A percentile compares a stretch with the other conserved stretches of the same genome.
Evolutionary conservation across 352 stramenopile genomes (phyloP).

Genomic region (Phytophthora cajani): DNA sequence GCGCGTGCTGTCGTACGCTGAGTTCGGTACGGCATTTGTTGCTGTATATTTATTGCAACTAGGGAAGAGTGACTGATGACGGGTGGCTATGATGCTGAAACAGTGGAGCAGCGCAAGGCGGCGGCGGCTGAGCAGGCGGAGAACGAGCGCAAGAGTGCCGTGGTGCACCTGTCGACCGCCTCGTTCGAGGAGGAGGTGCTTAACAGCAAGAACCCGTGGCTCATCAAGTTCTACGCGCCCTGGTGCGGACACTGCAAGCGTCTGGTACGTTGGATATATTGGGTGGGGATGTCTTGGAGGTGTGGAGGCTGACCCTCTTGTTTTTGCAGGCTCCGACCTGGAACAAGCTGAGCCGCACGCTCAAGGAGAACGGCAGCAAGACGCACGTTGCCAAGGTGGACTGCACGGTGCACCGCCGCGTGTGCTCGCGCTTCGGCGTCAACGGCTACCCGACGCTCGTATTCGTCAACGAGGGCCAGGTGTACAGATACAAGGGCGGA

Average conservation of each 20-base stretch:
- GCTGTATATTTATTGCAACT: not conserved
- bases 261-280: conserved; percentile 48
- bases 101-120: conserved; percentile 41
- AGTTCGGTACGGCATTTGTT: conserved; percentile 40
- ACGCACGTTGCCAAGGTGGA: conserved; percentile 73
- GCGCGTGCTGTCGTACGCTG: conserved; percentile 53
- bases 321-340: conserved; percentile 51
- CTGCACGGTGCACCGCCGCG: conserved; percentile 80
- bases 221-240: conserved; percentile 87
- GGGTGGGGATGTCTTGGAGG: not conserved
- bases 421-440: conserved; percentile 86
- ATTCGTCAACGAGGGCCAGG: conserved; percentile 71
- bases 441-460: conserved; percentile 83
- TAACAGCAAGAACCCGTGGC: conserved; percentile 62
- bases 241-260: conserved; percentile 87
- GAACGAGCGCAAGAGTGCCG: conserved; percentile 56
- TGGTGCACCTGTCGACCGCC: conserved; percentile 59
- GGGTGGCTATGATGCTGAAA: not conserved
- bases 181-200: conserved; percentile 72
- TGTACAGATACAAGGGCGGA: conserved; percentile 82
- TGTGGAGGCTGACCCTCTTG: not conserved
- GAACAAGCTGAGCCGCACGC: conserved; percentile 77
- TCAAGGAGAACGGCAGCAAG: conserved; percentile 67
- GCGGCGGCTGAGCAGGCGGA: conserved; percentile 57
- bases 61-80: not conserved